A percentile compares a stretch with the other conserved stretches of the same genome.
These are phyloP conservation scores for Saccharum spontaneum DNA, from an alignment of 176 grass and related monocot species.

Conservation along the genomic window DNA sequence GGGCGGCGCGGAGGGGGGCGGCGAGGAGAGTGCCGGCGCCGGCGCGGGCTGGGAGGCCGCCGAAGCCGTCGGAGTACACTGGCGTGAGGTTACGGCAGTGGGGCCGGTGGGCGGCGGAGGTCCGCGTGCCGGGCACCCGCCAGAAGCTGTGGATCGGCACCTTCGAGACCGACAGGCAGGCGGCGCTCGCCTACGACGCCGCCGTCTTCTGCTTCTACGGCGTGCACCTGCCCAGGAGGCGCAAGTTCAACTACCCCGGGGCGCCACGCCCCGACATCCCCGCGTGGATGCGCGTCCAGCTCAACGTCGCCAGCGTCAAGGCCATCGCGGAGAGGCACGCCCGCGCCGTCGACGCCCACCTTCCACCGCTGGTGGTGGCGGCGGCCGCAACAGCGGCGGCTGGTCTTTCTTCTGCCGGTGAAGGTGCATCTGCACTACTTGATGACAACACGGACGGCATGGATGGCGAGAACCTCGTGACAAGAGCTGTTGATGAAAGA, in stretches of 20 bases:
- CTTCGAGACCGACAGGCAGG: not conserved
- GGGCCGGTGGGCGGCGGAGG: conserved; percentile 36
- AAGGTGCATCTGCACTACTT: not conserved
- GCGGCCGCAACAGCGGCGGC: not conserved
- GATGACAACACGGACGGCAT: not conserved
- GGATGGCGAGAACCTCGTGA: not conserved
- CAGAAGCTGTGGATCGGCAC: conserved; percentile 39
- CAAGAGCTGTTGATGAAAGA: not conserved
- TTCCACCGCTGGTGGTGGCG: not conserved
- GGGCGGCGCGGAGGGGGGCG: not conserved
- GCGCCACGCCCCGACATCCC: conserved; percentile 22
- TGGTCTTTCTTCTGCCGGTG: not conserved
- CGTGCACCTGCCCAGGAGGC: not conserved
- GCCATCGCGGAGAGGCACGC: conserved; percentile 33
- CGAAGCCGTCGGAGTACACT: too few species aligned
- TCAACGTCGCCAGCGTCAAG: conserved; percentile 22
- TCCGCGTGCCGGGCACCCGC: conserved; percentile 18
- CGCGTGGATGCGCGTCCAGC: not conserved
- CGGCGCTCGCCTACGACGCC: conserved; percentile 42
- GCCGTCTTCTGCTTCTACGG: conserved; percentile 37
- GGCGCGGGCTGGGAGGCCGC: too few species aligned
- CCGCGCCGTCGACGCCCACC: not conserved
- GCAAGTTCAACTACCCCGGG: conserved; percentile 20
- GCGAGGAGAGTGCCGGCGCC: too few species aligned
- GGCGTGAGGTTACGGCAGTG: conserved; percentile 16